phyloP scores from a whole-genome alignment of 768 basidiomycete species.

The Mrakia blollopis region DNA sequence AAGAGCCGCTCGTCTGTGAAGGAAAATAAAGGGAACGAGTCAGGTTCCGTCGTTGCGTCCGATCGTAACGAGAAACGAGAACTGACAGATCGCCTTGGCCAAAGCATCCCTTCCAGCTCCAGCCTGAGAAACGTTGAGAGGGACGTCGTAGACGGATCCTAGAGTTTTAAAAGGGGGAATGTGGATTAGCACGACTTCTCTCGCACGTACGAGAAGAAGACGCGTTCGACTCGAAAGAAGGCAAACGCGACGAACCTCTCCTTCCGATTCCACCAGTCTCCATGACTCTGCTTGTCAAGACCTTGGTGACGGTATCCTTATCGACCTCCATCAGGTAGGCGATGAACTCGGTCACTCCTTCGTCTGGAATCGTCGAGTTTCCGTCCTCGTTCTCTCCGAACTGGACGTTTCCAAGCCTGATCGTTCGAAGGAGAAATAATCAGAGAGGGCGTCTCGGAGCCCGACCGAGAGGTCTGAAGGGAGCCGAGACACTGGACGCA shows the following conservation, averaged over 20 bases:
- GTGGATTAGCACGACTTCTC: background rate
- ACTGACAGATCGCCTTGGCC: slow-evolving; percentile 68
- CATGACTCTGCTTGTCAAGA: slow-evolving; percentile 73
- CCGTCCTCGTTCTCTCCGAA: slow-evolving; percentile 85
- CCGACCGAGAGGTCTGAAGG: too few relatives aligned
- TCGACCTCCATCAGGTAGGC: slow-evolving; percentile 92
- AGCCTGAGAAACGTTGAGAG: slow-evolving; percentile 84
- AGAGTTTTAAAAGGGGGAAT: background rate
- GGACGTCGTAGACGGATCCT: slow-evolving; percentile 90
- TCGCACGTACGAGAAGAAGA: background rate
- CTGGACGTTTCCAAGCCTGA: slow-evolving; percentile 76
- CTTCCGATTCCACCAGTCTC: slow-evolving; percentile 91
- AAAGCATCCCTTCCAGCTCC: slow-evolving; percentile 82
- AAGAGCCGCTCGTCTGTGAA: slow-evolving; percentile 32
- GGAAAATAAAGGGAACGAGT: background rate
- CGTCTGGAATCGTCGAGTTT: slow-evolving; percentile 72
- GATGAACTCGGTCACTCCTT: slow-evolving; percentile 88
- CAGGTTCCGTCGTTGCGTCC: background rate
- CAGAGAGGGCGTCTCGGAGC: background rate
- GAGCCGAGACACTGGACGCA: background rate
- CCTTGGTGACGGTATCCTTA: slow-evolving; percentile 71
- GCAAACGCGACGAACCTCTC: slow-evolving; percentile 52
- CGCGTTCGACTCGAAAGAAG: too few relatives aligned
- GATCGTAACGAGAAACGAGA: background rate
- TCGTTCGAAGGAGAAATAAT: background rate